phyloP scores from a whole-genome alignment of 495 filamentous ascomycete genomes.

The Oidiodendron maius region DNA sequence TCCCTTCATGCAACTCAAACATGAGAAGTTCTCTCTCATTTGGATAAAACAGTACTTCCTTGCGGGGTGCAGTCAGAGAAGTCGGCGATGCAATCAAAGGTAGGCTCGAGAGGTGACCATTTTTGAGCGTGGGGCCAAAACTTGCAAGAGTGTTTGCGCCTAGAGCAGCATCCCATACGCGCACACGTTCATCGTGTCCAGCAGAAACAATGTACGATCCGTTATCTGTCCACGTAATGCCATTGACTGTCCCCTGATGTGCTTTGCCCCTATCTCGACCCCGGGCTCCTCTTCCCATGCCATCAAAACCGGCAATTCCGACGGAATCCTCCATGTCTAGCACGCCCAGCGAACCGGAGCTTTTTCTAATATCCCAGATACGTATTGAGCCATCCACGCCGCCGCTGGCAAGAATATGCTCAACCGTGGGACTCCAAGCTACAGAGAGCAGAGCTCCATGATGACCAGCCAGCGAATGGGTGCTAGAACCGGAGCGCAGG shows the following conservation, averaged over 20 bases:
- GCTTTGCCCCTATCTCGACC: conserved; percentile 49
- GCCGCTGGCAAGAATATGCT: conserved; percentile 73
- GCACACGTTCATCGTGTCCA: conserved; percentile 74
- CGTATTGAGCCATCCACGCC: conserved; percentile 72
- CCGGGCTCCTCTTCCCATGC: conserved; percentile 41
- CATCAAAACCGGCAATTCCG: conserved; percentile 46
- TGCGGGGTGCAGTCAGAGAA: conserved; percentile 38
- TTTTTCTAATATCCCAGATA: conserved; percentile 77
- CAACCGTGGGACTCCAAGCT: conserved; percentile 71
- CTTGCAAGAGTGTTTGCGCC: conserved; percentile 79
- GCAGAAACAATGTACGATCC: conserved; percentile 68
- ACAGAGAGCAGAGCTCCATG: conserved; percentile 64
- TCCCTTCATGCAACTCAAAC: conserved; percentile 69
- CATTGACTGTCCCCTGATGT: conserved; percentile 74
- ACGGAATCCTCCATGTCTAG: conserved; percentile 79
- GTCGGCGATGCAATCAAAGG: conserved; percentile 56
- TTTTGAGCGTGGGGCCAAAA: conserved; percentile 74
- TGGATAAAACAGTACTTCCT: conserved; percentile 66
- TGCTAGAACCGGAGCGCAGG: conserved; percentile 66
- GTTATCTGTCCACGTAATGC: conserved; percentile 74
- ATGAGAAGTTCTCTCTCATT: conserved; percentile 74
- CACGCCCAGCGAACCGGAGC: conserved; percentile 63
- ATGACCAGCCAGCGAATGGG: conserved; percentile 74
- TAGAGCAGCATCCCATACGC: conserved; percentile 75
- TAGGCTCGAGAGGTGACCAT: conserved; percentile 57